phyloP scores from a whole-genome alignment of 2,329 filamentous ascomycete genomes.

The Geosmithia flava region DNA sequence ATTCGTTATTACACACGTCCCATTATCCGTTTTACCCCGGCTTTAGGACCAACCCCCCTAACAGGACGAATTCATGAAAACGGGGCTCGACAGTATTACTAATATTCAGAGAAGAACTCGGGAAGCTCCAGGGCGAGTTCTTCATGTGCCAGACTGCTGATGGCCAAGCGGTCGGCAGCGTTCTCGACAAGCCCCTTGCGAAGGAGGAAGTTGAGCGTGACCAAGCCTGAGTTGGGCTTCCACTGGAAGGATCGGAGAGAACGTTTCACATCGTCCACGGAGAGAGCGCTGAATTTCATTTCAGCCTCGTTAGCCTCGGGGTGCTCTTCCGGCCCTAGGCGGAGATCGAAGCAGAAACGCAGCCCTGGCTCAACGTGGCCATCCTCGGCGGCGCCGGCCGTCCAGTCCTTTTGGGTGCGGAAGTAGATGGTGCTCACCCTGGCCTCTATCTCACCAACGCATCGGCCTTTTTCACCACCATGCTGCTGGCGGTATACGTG shows the following conservation, averaged over 20 bases:
- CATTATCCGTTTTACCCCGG: background rate
- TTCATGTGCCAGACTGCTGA: background rate
- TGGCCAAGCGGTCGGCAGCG: constrained; percentile 1
- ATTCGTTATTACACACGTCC: background rate
- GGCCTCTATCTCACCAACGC: background rate
- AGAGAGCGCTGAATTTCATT: constrained; percentile 13
- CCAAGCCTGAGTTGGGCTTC: constrained; percentile 26
- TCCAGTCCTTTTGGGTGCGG: constrained; percentile 18
- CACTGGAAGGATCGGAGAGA: constrained; percentile 15
- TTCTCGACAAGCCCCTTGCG: constrained; percentile 16
- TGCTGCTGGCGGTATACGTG: constrained; percentile 6
- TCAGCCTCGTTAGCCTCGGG: constrained; percentile 8
- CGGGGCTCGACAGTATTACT: background rate
- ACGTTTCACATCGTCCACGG: constrained; percentile 16
- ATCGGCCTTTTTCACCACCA: constrained; percentile 1
- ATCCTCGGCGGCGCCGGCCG: constrained; percentile 13
- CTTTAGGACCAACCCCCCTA: too few relatives aligned
- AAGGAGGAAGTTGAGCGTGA: constrained; percentile 23
- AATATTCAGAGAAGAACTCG: background rate
- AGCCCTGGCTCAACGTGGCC: constrained; percentile 23
- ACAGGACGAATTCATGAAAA: background rate
- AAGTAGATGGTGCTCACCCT: constrained; percentile 13
- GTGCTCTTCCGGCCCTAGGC: constrained; percentile 7
- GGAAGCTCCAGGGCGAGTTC: constrained; percentile 13
- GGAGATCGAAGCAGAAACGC: constrained; percentile 22